Conservation (phyloP, 129 eudicot species). For the Erigeron canadensis region DNA sequence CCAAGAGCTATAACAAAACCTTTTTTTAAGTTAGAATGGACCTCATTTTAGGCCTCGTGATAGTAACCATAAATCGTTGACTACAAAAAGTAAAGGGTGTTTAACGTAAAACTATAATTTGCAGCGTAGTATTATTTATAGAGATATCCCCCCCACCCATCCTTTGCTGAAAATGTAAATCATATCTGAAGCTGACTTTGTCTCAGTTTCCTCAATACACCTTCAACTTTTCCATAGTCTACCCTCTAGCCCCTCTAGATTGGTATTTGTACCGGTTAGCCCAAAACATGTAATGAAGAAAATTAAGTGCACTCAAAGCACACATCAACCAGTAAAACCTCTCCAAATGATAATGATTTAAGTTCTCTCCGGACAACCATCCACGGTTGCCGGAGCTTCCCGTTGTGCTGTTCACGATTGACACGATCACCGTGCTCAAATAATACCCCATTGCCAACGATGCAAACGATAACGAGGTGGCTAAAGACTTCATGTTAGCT, state of each 20-base stretch:
- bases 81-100: neutral
- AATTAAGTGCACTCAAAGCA: slow-evolving; percentile 58
- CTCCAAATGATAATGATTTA: slow-evolving; percentile 65
- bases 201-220: slow-evolving; percentile 20
- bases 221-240: slow-evolving; percentile 30
- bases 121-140: slow-evolving; percentile 7
- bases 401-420: slow-evolving; percentile 66
- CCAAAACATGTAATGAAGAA: slow-evolving; percentile 71
- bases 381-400: slow-evolving; percentile 35
- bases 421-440: slow-evolving; percentile 68
- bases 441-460: slow-evolving; percentile 86
- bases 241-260: slow-evolving; percentile 28
- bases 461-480: slow-evolving; percentile 76
- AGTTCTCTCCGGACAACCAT: slow-evolving; percentile 62
- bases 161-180: slow-evolving; percentile 23
- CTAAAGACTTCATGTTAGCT: slow-evolving; percentile 68
- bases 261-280: slow-evolving; percentile 67
- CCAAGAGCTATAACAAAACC: too few species aligned
- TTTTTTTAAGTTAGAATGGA: too few species aligned
- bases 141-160: too few species aligned
- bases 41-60: neutral
- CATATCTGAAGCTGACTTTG: slow-evolving; percentile 25
- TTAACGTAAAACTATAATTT: slow-evolving; percentile 6
- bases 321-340: slow-evolving; percentile 84
- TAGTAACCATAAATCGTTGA: neutral